Conservation (phyloP, 148 eudicot species). For the Limonium bicolor region DNA sequence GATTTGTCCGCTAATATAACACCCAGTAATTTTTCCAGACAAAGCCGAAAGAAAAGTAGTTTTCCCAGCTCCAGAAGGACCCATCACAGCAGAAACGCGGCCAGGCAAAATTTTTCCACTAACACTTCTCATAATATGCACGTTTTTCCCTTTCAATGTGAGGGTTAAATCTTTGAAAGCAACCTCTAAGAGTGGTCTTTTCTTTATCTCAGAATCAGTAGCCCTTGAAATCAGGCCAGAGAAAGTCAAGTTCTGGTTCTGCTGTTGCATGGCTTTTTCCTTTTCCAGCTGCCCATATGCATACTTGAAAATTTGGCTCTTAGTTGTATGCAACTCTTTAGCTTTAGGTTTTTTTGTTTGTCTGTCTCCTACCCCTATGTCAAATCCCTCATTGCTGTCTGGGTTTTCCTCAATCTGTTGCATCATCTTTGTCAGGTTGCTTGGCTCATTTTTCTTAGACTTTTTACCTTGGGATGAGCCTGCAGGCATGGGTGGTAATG, state of each 20-base stretch:
- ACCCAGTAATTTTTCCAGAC: slow-evolving; percentile 52
- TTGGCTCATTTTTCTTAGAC: slow-evolving; percentile 38
- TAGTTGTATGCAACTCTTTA: slow-evolving; percentile 54
- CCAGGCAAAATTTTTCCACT: slow-evolving; percentile 75
- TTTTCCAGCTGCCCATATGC: slow-evolving; percentile 87
- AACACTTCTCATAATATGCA: slow-evolving; percentile 48
- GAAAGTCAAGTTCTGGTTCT: slow-evolving; percentile 47
- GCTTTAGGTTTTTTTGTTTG: slow-evolving; percentile 43
- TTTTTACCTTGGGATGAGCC: slow-evolving; percentile 18
- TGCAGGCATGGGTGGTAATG: slow-evolving; percentile 6
- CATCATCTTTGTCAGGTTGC: slow-evolving; percentile 57
- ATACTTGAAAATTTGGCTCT: slow-evolving; percentile 74
- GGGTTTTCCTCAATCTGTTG: slow-evolving; percentile 40
- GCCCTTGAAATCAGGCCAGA: slow-evolving; percentile 77
- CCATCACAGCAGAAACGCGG: slow-evolving; percentile 82
- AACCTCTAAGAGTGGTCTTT: slow-evolving; percentile 55
- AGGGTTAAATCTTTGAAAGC: slow-evolving; percentile 69
- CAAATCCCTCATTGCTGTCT: slow-evolving; percentile 41
- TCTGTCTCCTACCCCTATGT: slow-evolving; percentile 44
- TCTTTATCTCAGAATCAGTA: slow-evolving; percentile 35
- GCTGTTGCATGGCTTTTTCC: slow-evolving; percentile 69
- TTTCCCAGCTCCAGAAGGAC: slow-evolving; percentile 89
- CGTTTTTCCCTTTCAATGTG: slow-evolving; percentile 50
- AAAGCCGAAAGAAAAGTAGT: slow-evolving; percentile 76
- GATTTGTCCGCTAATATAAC: slow-evolving; percentile 40